Evolutionary conservation across 768 basidiomycete species (phyloP).

Genomic region (Boletus barrowsii): DNA sequence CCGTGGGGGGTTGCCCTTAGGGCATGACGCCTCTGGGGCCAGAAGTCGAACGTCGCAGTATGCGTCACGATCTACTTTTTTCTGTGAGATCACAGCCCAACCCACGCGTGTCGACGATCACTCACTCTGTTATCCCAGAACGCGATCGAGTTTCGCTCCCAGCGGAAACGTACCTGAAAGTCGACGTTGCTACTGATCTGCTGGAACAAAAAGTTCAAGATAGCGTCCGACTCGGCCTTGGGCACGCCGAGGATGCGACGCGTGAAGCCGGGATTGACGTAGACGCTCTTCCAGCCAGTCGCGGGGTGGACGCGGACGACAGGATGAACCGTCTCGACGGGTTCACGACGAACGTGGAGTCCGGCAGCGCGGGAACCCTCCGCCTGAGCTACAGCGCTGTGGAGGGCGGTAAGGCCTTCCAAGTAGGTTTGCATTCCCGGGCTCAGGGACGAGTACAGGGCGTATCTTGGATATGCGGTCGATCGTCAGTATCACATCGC

Average conservation of each 20-base stretch:
- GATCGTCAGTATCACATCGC: constrained; percentile 3
- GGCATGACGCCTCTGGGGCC: constrained; percentile 73
- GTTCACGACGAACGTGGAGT: constrained; percentile 64
- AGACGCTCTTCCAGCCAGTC: constrained; percentile 82
- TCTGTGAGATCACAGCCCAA: neutral
- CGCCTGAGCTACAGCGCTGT: constrained; percentile 76
- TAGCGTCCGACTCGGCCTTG: constrained; percentile 76
- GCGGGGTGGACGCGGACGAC: constrained; percentile 81
- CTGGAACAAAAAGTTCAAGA: constrained; percentile 67
- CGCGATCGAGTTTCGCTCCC: constrained; percentile 76
- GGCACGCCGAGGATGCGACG: constrained; percentile 75
- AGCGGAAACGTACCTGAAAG: constrained; percentile 73
- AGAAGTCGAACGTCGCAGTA: constrained; percentile 81
- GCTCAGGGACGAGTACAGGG: constrained; percentile 81
- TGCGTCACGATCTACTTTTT: constrained; percentile 61
- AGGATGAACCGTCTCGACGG: constrained; percentile 71
- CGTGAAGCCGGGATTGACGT: constrained; percentile 83
- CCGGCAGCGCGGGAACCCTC: constrained; percentile 70
- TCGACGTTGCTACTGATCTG: constrained; percentile 69
- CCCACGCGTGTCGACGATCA: neutral
- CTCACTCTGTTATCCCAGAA: constrained; percentile 83
- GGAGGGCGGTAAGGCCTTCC: constrained; percentile 68
- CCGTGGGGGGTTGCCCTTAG: constrained; percentile 80
- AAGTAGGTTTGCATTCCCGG: constrained; percentile 72
- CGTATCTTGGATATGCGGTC: constrained; percentile 51